Conservation (phyloP, 2,329 filamentous ascomycete genomes). For the Trichoderma simmonsii region DNA sequence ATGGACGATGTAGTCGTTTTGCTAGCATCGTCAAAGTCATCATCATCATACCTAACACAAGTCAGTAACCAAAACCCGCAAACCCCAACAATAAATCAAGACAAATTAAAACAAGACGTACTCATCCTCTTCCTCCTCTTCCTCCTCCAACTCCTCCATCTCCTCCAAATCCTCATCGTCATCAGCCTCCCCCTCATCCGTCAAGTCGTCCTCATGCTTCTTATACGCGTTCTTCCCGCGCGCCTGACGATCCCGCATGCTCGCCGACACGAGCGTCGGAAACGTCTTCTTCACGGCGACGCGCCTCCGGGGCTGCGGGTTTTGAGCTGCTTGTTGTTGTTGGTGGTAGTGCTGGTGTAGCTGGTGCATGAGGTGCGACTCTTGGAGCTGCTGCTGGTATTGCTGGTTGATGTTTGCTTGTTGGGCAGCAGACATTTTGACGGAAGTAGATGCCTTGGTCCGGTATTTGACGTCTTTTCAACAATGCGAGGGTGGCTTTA, state of each 20-base stretch:
- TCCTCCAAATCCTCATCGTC: slow-evolving; percentile 17
- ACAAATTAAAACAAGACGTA: neutral
- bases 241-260: slow-evolving; percentile 58
- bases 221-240: slow-evolving; percentile 55
- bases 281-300: slow-evolving; percentile 31
- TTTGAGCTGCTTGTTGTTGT: neutral
- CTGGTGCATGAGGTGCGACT: neutral
- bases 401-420: neutral
- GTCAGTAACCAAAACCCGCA: neutral
- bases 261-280: slow-evolving; percentile 40
- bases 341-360: neutral
- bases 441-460: too few species aligned
- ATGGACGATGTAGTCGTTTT: neutral
- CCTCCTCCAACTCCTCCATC: neutral
- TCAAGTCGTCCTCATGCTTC: slow-evolving; percentile 24
- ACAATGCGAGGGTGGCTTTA: rapidly evolving
- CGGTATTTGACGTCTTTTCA: neutral
- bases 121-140: neutral
- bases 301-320: neutral
- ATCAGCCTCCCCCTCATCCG: slow-evolving; percentile 28
- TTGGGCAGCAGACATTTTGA: neutral
- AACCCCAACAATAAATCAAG: neutral
- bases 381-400: neutral
- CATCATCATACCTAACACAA: slow-evolving; percentile 8
- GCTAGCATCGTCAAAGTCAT: neutral